These are phyloP conservation scores for Cajanus cajan DNA, from an alignment of 306 rosid species.

Conservation along the genomic window DNA sequence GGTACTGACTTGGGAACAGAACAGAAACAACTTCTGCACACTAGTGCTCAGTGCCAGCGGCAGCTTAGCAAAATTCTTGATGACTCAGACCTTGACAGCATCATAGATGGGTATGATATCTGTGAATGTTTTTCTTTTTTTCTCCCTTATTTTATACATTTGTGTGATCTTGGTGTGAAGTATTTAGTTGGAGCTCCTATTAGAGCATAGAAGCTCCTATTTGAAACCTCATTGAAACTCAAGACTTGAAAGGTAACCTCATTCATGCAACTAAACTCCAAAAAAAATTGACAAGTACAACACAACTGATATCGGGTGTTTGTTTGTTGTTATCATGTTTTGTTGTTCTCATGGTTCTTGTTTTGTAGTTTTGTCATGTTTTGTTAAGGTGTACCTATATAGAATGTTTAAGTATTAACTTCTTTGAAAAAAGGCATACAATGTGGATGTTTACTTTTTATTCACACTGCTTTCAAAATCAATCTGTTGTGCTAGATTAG, in stretches of 20 bases:
- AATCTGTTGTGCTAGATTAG: neutral
- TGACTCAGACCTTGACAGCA: slow-evolving; percentile 86
- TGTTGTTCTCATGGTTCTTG: neutral
- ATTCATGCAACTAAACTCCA: neutral
- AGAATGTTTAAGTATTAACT: neutral
- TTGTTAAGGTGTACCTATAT: neutral
- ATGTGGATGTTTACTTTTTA: neutral
- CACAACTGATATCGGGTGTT: neutral
- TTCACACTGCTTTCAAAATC: neutral
- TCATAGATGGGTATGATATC: slow-evolving; percentile 77
- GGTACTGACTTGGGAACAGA: slow-evolving; percentile 68
- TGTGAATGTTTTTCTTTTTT: neutral
- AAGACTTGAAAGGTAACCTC: neutral
- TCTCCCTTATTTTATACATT: neutral
- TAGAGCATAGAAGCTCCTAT: neutral
- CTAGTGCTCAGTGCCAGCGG: slow-evolving; percentile 72
- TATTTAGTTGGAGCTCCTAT: slow-evolving; percentile 8
- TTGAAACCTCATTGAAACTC: slow-evolving; percentile 8
- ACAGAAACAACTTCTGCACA: slow-evolving; percentile 64
- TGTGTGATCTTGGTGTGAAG: slow-evolving; percentile 1
- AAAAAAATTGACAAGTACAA: neutral
- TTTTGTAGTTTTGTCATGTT: neutral
- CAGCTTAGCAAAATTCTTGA: slow-evolving; percentile 92
- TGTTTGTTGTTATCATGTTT: neutral
- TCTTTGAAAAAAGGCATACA: neutral